A percentile compares a stretch with the other conserved stretches of the same genome.
Conservation (phyloP, 805 yeast genomes). For the Candida oleophila region DNA sequence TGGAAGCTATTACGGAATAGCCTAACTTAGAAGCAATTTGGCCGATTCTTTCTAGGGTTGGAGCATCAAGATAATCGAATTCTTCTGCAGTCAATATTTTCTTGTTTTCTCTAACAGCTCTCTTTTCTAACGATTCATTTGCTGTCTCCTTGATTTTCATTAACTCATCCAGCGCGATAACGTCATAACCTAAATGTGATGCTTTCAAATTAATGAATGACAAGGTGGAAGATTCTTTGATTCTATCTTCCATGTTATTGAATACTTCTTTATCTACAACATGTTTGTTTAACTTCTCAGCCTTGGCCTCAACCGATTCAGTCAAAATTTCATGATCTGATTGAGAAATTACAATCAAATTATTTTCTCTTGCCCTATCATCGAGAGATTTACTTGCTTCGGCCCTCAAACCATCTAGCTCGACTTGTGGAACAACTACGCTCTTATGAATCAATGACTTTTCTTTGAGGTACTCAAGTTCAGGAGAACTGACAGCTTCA, state of each 20-base stretch:
- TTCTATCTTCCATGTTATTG: background rate
- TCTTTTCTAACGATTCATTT: slow-evolving; percentile 14
- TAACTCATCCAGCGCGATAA: slow-evolving; percentile 7
- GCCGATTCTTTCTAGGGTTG: slow-evolving; percentile 13
- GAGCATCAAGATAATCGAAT: slow-evolving; percentile 11
- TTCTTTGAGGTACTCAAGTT: slow-evolving; percentile 16
- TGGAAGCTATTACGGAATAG: slow-evolving; percentile 6
- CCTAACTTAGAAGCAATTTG: slow-evolving; percentile 10
- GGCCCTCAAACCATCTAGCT: slow-evolving; percentile 6
- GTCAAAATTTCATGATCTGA: slow-evolving; percentile 11
- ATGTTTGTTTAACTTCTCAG: slow-evolving; percentile 1
- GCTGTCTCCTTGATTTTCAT: slow-evolving; percentile 2
- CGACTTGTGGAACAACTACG: slow-evolving; percentile 10
- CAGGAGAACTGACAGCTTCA: slow-evolving; percentile 16
- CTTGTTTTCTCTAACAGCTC: slow-evolving; percentile 10
- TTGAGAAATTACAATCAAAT: slow-evolving; percentile 7
- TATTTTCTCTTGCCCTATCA: slow-evolving; percentile 16
- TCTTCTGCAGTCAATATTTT: slow-evolving; percentile 13
- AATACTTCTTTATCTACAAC: background rate
- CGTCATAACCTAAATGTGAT: slow-evolving; percentile 8
- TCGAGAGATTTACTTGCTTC: slow-evolving; percentile 6
- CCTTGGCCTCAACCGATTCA: slow-evolving; percentile 11
- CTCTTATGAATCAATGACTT: background rate
- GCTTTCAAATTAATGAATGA: slow-evolving; percentile 8
- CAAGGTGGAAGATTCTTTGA: background rate